Base-by-base conservation (phyloP, 345 rosid genomes). In the Citrus medica region DNA sequence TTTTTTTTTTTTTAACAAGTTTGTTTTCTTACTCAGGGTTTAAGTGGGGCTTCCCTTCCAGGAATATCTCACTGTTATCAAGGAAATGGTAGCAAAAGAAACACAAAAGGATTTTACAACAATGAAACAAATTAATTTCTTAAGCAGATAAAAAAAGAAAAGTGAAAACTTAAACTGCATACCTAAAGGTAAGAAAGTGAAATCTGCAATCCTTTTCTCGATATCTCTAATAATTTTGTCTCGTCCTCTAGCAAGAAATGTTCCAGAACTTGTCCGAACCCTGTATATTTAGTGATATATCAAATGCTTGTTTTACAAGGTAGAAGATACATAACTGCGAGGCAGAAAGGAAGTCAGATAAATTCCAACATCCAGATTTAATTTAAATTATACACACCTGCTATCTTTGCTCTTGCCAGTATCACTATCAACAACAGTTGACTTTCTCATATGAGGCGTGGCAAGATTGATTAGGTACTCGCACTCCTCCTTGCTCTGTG, bases 321-420 rank as follows among this genome's bases (percentile, higher is more conserved):
- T 77, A 73, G 16, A 62, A 46, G 80, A 64, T 37, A 69, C 12
- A 65, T 42, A 38, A 19, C 68, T 40, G 32, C 69, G 19, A 48
- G 17, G 55, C 13, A n/a, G 61, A 80, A 78, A 21, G 67, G 66
- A 33, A 21, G 58, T 17, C 17, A 53, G 55, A 65, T 38, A 27
- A 27, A 40, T 55, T 79, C 14, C 4, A 28, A 51, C 53, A 28
- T 25, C 21, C 53, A 67, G 42, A 61, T 48, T 24, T 58, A 62
- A 59, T 59, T 71, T 60, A 70, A 58, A 42, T 27, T 61, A 8
- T 37, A 32, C 6, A 70, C 66, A 89, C 98, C 98, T 94, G 89
- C 98, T 96, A 83, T 96, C 98, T 81, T 48, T 91, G 83, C 94
- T 96, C 90, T 89, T 85, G 77, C 99, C 98, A 67, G 98, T 92